phyloP scores from a whole-genome alignment of 768 basidiomycete species.

The Rubroboletus satanas region DNA sequence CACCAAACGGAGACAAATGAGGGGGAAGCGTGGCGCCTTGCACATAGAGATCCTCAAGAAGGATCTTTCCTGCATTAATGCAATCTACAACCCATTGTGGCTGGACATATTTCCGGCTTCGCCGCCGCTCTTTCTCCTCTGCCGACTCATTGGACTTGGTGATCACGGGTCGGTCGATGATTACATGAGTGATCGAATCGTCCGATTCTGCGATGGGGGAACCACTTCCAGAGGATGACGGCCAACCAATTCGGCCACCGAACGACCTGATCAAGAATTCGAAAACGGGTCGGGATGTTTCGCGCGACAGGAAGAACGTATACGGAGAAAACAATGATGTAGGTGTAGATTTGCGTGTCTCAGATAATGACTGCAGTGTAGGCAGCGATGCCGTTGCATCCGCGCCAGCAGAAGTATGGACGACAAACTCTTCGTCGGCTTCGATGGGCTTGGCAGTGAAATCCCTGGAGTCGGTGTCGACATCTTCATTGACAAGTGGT shows the following conservation, averaged over 20 bases:
- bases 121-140: conserved; percentile 57
- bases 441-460: conserved; percentile 32
- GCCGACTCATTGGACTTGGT: conserved; percentile 45
- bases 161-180: conserved; percentile 82
- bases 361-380: conserved; percentile 63
- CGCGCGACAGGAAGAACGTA: conserved; percentile 91
- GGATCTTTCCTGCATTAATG: conserved; percentile 80
- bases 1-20: conserved; percentile 94
- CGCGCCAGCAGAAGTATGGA: conserved; percentile 51
- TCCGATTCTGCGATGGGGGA: conserved; percentile 78
- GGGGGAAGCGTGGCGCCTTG: conserved; percentile 88
- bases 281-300: conserved; percentile 86
- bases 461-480: conserved; percentile 35
- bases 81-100: conserved; percentile 99
- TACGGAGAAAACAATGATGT: conserved; percentile 77
- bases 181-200: conserved; percentile 87
- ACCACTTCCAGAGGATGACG: conserved; percentile 72
- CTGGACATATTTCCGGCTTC: conserved; percentile 83
- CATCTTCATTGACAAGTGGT: conserved; percentile 31
- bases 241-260: conserved; percentile 92
- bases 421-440: conserved; percentile 64
- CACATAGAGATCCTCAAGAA: conserved; percentile 80
- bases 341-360: conserved; percentile 53
- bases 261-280: conserved; percentile 92
- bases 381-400: conserved; percentile 49